A percentile compares a stretch with the other conserved stretches of the same genome.
Conservation (phyloP, 148 eudicot species). For the Silene conica region DNA sequence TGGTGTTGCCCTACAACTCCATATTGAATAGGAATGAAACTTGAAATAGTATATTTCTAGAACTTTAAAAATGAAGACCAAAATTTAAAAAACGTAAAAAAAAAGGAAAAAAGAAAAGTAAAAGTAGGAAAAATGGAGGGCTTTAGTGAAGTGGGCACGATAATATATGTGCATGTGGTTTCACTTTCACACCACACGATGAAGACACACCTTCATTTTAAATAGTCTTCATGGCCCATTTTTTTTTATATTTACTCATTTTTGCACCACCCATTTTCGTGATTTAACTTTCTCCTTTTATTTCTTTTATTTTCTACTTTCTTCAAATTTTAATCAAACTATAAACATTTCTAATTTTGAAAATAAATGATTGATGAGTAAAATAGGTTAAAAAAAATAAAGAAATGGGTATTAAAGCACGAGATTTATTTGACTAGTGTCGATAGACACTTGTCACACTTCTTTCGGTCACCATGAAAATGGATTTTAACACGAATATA, state of each 20-base stretch:
- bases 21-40: background rate
- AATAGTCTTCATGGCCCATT: constrained; percentile 20
- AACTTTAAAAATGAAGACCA: background rate
- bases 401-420: too few species aligned
- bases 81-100: background rate
- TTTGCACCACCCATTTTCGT: constrained; percentile 7
- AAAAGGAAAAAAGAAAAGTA: background rate
- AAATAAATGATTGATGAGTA: too few species aligned
- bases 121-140: background rate
- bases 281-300: too few species aligned
- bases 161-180: constrained; percentile 31
- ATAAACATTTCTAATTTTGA: too few species aligned
- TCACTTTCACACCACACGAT: constrained; percentile 34
- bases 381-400: too few species aligned
- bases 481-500: too few species aligned
- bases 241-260: constrained; percentile 15
- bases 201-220: constrained; percentile 18
- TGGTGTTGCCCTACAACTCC: background rate
- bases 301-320: too few species aligned
- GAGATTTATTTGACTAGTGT: too few species aligned
- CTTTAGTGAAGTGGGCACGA: constrained; percentile 23
- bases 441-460: too few species aligned
- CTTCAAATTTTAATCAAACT: too few species aligned
- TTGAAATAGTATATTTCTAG: background rate
- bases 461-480: too few species aligned